Percentiles rank a stretch among this genome's conserved stretches.
Conservation (phyloP, 1,284 basidiomycete species). For the Puccinia triticina region DNA sequence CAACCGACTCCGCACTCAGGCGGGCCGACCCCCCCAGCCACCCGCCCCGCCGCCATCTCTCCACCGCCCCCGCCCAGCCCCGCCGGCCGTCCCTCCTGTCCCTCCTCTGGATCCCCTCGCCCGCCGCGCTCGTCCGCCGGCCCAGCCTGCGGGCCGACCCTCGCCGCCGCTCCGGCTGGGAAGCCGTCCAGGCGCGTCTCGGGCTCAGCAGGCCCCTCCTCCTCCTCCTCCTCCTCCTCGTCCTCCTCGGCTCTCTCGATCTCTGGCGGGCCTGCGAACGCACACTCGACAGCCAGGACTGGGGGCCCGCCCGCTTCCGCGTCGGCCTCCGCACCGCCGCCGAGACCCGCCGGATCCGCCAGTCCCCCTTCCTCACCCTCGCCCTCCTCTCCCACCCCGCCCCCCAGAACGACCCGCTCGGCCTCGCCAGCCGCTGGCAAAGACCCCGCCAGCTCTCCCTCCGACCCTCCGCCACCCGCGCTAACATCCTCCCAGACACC, state of each 20-base stretch:
- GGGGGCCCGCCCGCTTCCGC: constrained; percentile 26
- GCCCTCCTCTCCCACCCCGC: not conserved
- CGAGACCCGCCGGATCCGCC: constrained; percentile 12
- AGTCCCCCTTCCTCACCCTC: constrained; percentile 5
- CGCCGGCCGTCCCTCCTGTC: not conserved
- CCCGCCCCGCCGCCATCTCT: not conserved
- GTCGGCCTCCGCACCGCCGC: constrained; percentile 10
- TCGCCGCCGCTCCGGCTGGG: not conserved
- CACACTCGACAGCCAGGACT: constrained; percentile 19
- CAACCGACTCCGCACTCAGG: constrained; percentile 18
- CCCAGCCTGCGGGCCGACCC: not conserved
- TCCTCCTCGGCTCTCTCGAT: constrained; percentile 11
- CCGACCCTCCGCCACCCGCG: not conserved
- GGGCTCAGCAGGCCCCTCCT: not conserved
- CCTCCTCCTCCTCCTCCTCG: constrained; percentile 7
- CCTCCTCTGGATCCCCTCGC: constrained; percentile 1
- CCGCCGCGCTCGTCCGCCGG: not conserved
- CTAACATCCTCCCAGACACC: constrained; percentile 13
- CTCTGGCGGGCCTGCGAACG: not conserved
- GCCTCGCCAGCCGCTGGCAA: constrained; percentile 26
- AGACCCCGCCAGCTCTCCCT: not conserved
- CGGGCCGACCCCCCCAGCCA: not conserved
- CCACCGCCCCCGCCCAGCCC: not conserved
- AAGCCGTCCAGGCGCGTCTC: not conserved
- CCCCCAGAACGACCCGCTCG: not conserved